These are phyloP conservation scores for Cercospora janseana DNA, from an alignment of 2,329 filamentous ascomycete genomes.

Conservation along the genomic window DNA sequence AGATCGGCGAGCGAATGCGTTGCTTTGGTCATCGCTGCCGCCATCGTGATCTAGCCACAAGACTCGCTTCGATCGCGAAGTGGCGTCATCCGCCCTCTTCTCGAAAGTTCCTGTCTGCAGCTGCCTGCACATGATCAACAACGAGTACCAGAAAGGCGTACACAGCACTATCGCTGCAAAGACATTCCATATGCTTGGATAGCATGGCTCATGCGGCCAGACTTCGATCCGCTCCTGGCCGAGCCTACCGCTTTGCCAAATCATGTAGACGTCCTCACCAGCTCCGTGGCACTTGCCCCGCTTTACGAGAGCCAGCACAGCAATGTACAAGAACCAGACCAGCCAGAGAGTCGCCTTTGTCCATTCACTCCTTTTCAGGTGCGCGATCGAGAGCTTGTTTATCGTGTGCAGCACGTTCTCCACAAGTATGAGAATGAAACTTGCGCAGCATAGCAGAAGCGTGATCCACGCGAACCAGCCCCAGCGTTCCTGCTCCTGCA, in stretches of 20 bases:
- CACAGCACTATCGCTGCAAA: not conserved
- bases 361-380: slow-evolving; percentile 7
- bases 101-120: slow-evolving; percentile 8
- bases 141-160: slow-evolving; percentile 7
- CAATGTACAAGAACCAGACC: slow-evolving; percentile 9
- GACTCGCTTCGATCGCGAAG: not conserved
- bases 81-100: too few species aligned
- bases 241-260: not conserved
- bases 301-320: not conserved
- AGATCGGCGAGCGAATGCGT: not conserved
- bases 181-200: slow-evolving; percentile 1
- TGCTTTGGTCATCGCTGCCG: not conserved
- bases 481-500: slow-evolving; percentile 3
- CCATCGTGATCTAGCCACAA: not conserved
- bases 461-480: slow-evolving; percentile 10
- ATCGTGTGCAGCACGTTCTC: slow-evolving; percentile 6
- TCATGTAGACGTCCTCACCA: not conserved
- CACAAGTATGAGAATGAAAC: slow-evolving; percentile 5
- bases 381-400: slow-evolving; percentile 5
- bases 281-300: not conserved
- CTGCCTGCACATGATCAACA: slow-evolving; percentile 9
- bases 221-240: not conserved
- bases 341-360: slow-evolving; percentile 5
- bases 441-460: not conserved
- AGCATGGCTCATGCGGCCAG: slow-evolving; percentile 4